Percentiles rank a stretch among this genome's conserved stretches.
These are phyloP conservation scores for Peniophora sp. DNA, from an alignment of 1,284 basidiomycete genomes.

Conservation along the genomic window DNA sequence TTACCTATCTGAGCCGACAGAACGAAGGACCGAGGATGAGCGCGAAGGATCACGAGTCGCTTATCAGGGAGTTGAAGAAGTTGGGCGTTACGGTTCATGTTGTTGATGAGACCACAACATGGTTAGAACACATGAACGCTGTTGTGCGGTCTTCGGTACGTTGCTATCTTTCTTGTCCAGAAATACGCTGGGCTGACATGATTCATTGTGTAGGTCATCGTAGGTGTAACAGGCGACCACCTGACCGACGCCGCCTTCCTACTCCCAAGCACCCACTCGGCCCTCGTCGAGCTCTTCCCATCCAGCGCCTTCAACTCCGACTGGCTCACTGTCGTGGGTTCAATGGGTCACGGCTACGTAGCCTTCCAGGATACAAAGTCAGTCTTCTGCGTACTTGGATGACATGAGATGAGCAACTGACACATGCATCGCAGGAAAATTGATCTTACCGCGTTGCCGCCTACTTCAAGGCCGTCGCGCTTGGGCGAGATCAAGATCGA, in stretches of 20 bases:
- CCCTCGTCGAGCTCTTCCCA: conserved; percentile 77
- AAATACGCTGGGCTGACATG: background rate
- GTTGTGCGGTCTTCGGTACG: conserved; percentile 68
- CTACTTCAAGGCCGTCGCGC: conserved; percentile 31
- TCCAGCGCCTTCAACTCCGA: conserved; percentile 65
- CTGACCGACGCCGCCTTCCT: conserved; percentile 71
- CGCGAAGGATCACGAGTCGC: conserved; percentile 39
- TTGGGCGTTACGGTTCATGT: conserved; percentile 66
- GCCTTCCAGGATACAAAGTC: conserved; percentile 66
- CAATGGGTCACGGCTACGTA: conserved; percentile 64
- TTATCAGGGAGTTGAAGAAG: conserved; percentile 41
- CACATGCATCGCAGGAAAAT: conserved; percentile 21
- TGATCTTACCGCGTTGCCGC: conserved; percentile 22
- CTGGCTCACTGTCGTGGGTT: conserved; percentile 52
- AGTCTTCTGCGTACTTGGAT: conserved; percentile 3
- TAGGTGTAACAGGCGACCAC: conserved; percentile 68
- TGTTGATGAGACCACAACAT: conserved; percentile 47
- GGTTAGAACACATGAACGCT: conserved; percentile 55
- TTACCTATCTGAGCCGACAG: conserved; percentile 71
- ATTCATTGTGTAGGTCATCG: conserved; percentile 41
- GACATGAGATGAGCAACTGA: background rate
- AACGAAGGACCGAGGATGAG: conserved; percentile 33
- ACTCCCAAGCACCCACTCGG: conserved; percentile 46
- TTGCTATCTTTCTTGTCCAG: conserved; percentile 6
- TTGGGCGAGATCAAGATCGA: conserved; percentile 44